Evolutionary conservation across 768 basidiomycete species (phyloP), one percentile per base, ranked within the genome.

Genomic region (Boletus rex-veris): DNA sequence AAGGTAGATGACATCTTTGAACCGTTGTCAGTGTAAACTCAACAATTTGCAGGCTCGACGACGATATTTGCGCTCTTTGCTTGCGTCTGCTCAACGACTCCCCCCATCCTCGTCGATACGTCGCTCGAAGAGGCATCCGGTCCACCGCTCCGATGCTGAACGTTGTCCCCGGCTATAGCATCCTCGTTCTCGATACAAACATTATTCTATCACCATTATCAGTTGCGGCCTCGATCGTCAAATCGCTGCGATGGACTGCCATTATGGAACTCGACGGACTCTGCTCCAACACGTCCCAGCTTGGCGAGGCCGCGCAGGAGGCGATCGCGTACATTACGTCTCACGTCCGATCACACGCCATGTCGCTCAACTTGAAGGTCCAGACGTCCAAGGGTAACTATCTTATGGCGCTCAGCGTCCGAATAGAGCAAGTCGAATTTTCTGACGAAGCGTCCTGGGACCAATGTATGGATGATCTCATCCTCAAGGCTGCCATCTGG

Each of bases 231-330:
- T 80, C 85, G 12, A 76, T 98, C 54, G 77, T 98, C 48, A 90
- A 96, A 68, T 85, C 83, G 55, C 71, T 84, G 16, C 76, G 75
- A 26, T 98, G 94, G 93, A 97, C 95, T 0, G 96, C 97, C 57
- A 81, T 98, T 65, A 98, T 95, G 79, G 97, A 99, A 62, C 85
- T 99, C 8, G 96, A 99, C 60, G 93, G 94, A n/a, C 83, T 98
- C 8, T 77, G 81, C 1, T 71, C 75, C 52, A 86, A 89, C 58
- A 71, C 80, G 0, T 70, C 80, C 0, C 77, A 80, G 41, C 85
- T 98, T 21, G 91, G 88, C 39, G 79, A 83, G 43, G 83, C 90
- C 0, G 94, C 97, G 0, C 75, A 77, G 36, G 75, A 77, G 11
- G 91, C 94, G 0, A 74, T 97, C 54, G 58, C 76, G 0, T 97